These are phyloP conservation scores for Saturnispora ahearnii DNA, from an alignment of 805 yeast genomes.

Conservation along the genomic window DNA sequence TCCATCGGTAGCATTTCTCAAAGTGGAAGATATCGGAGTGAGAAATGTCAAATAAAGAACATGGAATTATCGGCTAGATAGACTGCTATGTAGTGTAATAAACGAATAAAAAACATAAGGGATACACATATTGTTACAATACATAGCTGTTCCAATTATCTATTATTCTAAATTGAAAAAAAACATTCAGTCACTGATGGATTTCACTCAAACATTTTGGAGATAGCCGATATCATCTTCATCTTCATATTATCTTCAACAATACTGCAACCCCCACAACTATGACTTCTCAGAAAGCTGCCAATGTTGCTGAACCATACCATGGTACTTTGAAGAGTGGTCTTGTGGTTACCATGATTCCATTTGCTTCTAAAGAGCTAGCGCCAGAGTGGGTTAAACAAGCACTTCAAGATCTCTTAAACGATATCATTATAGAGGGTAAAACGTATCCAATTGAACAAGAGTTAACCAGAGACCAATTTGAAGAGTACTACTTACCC, in stretches of 20 bases:
- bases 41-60: no score
- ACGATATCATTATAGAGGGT: constrained; percentile 62
- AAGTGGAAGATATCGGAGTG: neutral
- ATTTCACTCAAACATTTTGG: no score
- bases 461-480: constrained; percentile 37
- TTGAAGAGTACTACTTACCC: constrained; percentile 56
- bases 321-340: neutral
- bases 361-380: constrained; percentile 39
- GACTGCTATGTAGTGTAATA: neutral
- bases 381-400: constrained; percentile 45
- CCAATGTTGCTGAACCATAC: neutral
- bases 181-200: neutral
- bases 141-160: neutral
- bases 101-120: no score
- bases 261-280: no score
- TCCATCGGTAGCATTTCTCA: neutral
- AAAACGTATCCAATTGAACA: constrained; percentile 60
- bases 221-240: no score
- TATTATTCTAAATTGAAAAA: neutral
- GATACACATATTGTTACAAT: no score
- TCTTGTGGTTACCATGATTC: constrained; percentile 45
- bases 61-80: neutral
- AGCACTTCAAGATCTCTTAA: constrained; percentile 44
- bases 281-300: no score
- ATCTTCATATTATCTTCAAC: no score